Conservation (phyloP, 495 filamentous ascomycete genomes). For the Apiosordaria backusii region DNA sequence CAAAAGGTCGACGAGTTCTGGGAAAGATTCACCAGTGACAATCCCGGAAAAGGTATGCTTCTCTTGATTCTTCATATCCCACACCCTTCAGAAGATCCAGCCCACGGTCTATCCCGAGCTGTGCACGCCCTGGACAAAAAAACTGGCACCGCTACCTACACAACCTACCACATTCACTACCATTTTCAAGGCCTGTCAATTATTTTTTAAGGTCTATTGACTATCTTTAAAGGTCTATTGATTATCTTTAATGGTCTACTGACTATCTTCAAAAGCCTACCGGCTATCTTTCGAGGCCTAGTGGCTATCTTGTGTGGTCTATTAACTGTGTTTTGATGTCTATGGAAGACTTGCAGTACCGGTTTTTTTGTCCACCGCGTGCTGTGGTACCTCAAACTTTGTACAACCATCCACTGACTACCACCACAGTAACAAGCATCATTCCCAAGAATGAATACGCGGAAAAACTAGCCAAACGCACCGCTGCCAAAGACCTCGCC, state of each 20-base stretch:
- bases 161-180: too few species aligned
- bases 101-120: background rate
- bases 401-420: background rate
- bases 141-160: too few species aligned
- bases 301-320: too few species aligned
- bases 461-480: constrained; percentile 61
- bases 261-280: too few species aligned
- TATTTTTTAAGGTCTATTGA: too few species aligned
- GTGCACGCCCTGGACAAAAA: too few species aligned
- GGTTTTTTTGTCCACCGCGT: background rate
- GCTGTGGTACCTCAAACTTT: constrained; percentile 4
- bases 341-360: too few species aligned
- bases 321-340: too few species aligned
- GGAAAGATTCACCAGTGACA: constrained; percentile 67
- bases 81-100: background rate
- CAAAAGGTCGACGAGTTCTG: constrained; percentile 73
- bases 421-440: constrained; percentile 58
- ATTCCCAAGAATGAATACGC: constrained; percentile 72
- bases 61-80: background rate
- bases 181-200: too few species aligned
- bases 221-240: too few species aligned
- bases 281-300: too few species aligned
- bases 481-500: constrained; percentile 36
- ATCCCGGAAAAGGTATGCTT: constrained; percentile 49
- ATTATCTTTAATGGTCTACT: too few species aligned